A percentile compares a stretch with the other conserved stretches of the same genome.
Evolutionary conservation across 2,329 filamentous ascomycete species (phyloP).

Genomic region (Talaromyces sp.): DNA sequence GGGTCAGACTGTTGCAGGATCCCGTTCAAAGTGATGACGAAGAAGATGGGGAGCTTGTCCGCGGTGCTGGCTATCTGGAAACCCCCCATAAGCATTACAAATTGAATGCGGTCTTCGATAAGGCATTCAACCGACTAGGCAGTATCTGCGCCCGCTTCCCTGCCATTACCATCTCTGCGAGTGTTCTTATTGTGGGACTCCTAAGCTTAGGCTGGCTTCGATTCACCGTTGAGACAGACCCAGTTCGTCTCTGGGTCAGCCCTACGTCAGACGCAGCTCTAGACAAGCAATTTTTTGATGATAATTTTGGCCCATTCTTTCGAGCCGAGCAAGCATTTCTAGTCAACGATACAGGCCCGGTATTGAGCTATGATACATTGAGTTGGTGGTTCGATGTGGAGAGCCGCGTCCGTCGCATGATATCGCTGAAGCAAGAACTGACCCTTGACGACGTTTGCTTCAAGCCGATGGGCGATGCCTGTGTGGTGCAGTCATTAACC

Average conservation of each 20-base stretch:
- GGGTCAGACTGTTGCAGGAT: slow-evolving; percentile 83
- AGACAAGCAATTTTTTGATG: slow-evolving; percentile 91
- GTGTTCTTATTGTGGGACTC: slow-evolving; percentile 69
- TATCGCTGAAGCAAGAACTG: slow-evolving; percentile 64
- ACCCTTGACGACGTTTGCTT: slow-evolving; percentile 84
- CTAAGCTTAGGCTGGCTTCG: slow-evolving; percentile 83
- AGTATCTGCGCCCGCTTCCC: slow-evolving; percentile 79
- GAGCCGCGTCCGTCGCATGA: slow-evolving; percentile 66
- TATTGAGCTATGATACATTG: slow-evolving; percentile 83
- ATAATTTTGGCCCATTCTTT: slow-evolving; percentile 92
- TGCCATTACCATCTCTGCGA: slow-evolving; percentile 71
- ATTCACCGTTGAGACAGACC: slow-evolving; percentile 86
- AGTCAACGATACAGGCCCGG: slow-evolving; percentile 84
- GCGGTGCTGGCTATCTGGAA: slow-evolving; percentile 72
- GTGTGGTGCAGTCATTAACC: slow-evolving; percentile 88
- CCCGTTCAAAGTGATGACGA: slow-evolving; percentile 83
- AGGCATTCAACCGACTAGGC: slow-evolving; percentile 74
- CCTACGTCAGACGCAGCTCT: slow-evolving; percentile 84
- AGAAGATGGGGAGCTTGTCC: slow-evolving; percentile 81
- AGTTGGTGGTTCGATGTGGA: slow-evolving; percentile 94
- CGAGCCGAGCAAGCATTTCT: slow-evolving; percentile 89
- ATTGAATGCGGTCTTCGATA: slow-evolving; percentile 78
- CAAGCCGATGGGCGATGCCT: slow-evolving; percentile 84
- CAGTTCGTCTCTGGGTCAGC: slow-evolving; percentile 93
- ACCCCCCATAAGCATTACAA: slow-evolving; percentile 74